A percentile compares a stretch with the other conserved stretches of the same genome.
These are phyloP conservation scores for Aquilaria yunnanensis DNA, from an alignment of 345 rosid genomes.

Conservation along the genomic window DNA sequence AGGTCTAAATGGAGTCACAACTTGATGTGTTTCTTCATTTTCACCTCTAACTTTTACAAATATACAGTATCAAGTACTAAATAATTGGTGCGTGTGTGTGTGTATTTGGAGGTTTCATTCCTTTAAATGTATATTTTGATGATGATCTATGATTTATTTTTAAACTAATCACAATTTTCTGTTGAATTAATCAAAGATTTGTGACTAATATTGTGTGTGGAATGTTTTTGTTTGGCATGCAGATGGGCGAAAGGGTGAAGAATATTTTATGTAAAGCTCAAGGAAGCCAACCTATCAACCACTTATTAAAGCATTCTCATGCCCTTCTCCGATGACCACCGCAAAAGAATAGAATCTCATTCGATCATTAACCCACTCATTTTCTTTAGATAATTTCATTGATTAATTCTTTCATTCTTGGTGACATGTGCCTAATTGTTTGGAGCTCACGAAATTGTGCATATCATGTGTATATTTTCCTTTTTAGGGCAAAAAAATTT, in stretches of 20 bases:
- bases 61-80: no score
- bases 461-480: neutral
- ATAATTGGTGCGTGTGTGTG: no score
- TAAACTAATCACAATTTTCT: no score
- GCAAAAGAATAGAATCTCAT: constrained; percentile 9
- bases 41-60: no score
- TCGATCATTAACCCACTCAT: constrained; percentile 7
- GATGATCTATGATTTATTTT: neutral
- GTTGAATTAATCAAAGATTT: no score
- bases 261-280: constrained; percentile 47
- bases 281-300: constrained; percentile 46
- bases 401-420: neutral
- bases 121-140: no score
- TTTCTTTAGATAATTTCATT: neutral
- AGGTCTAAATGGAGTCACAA: no score
- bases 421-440: neutral
- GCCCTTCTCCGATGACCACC: constrained; percentile 41
- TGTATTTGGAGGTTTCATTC: no score
- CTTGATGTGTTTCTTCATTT: no score
- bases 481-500: neutral
- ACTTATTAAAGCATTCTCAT: constrained; percentile 55
- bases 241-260: constrained; percentile 59
- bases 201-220: no score
- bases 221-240: neutral
- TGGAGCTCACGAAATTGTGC: neutral